Percentiles rank a stretch among this genome's conserved stretches.
These are phyloP conservation scores for Selaginella tamariscina DNA, from an alignment of 75 land plant species.

Conservation along the genomic window DNA sequence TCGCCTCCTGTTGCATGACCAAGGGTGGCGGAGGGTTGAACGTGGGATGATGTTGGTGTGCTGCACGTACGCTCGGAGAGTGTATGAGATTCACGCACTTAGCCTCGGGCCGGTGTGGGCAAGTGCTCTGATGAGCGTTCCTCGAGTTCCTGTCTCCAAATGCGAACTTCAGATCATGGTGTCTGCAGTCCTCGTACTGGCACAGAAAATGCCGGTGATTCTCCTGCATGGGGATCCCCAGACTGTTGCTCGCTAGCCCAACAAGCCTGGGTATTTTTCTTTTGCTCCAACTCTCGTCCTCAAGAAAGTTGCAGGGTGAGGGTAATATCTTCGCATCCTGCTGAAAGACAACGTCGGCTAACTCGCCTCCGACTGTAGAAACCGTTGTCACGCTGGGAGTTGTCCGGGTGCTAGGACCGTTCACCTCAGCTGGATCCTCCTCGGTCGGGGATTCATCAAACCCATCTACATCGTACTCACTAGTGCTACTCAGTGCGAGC, in stretches of 20 bases:
- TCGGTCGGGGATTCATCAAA: conserved; percentile 32
- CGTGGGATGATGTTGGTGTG: background rate
- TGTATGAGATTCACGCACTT: background rate
- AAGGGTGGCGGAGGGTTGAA: background rate
- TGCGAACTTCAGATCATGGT: conserved; percentile 26
- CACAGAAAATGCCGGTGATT: conserved; percentile 25
- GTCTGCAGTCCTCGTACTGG: conserved; percentile 23
- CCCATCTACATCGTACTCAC: conserved; percentile 80
- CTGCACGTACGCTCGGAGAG: background rate
- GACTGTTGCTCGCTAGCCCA: conserved; percentile 5
- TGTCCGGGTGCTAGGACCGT: conserved; percentile 9
- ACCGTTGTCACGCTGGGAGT: conserved; percentile 4
- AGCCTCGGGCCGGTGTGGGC: conserved; percentile 22
- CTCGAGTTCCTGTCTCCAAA: conserved; percentile 21
- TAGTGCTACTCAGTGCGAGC: conserved; percentile 29
- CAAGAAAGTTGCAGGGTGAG: background rate
- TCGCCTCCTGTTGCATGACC: background rate
- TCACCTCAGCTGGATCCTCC: conserved; percentile 21
- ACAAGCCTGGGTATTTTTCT: background rate
- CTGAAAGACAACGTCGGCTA: background rate
- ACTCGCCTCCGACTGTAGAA: conserved; percentile 6
- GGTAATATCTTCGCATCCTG: background rate
- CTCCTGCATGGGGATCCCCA: conserved; percentile 14
- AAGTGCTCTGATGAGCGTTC: conserved; percentile 23
- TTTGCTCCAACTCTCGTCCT: conserved; percentile 16